Conservation (phyloP, 139 green algal genomes). For the Closterium sp. region DNA sequence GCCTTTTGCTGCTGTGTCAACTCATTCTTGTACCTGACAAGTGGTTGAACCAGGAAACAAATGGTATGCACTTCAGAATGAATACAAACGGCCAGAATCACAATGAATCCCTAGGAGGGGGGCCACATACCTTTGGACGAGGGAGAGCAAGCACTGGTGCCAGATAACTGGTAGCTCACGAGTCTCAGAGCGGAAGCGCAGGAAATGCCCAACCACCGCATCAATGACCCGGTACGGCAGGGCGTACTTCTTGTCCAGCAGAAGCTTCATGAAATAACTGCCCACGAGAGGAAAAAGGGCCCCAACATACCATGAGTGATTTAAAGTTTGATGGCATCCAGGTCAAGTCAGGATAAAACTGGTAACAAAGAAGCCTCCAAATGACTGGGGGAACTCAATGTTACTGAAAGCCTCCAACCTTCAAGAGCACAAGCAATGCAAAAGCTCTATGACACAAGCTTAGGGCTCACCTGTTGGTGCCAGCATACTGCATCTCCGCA, state of each 20-base stretch:
- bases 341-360: not conserved
- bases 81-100: not conserved
- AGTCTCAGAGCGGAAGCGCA: slow-evolving; percentile 74
- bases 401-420: slow-evolving; percentile 96
- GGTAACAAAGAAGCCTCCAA: too few relatives aligned
- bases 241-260: slow-evolving; percentile 99
- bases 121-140: slow-evolving; percentile 70
- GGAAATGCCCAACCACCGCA: slow-evolving; percentile 71
- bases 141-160: slow-evolving; percentile 93
- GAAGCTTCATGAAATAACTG: slow-evolving; percentile 93
- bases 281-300: not conserved
- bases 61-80: not conserved
- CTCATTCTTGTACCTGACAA: slow-evolving; percentile 81
- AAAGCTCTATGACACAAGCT: slow-evolving; percentile 60
- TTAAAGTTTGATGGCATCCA: too few relatives aligned
- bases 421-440: slow-evolving; percentile 72
- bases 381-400: slow-evolving; percentile 92
- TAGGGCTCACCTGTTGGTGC: slow-evolving; percentile 68
- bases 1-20: slow-evolving; percentile 78
- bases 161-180: slow-evolving; percentile 94
- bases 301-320: not conserved
- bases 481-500: slow-evolving; percentile 87
- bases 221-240: slow-evolving; percentile 82
- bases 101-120: not conserved
- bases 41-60: not conserved